phyloP scores from a whole-genome alignment of 2,329 filamentous ascomycete species.

The Pleomassaria siparia region DNA sequence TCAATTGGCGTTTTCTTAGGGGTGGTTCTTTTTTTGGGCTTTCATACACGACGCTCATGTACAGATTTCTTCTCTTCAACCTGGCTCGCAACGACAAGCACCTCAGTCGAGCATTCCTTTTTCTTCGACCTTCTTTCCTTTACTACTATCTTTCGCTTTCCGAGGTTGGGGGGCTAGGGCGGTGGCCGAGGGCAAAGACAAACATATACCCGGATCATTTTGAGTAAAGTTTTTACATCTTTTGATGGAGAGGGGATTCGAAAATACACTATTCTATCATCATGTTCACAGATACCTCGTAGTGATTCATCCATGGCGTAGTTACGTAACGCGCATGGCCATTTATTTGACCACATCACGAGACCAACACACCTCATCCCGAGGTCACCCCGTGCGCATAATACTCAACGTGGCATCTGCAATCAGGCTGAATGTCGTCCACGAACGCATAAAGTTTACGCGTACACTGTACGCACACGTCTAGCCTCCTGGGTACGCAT shows the following conservation, averaged over 20 bases:
- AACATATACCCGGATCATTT: slow-evolving; percentile 1
- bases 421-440: too few species aligned
- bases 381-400: too few species aligned
- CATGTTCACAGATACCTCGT: neutral
- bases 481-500: too few species aligned
- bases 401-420: too few species aligned
- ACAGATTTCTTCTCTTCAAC: slow-evolving; percentile 4
- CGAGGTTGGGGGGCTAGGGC: neutral
- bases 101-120: slow-evolving; percentile 3
- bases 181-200: neutral
- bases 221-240: neutral
- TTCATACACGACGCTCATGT: slow-evolving; percentile 7
- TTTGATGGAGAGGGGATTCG: neutral
- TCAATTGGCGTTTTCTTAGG: slow-evolving; percentile 3
- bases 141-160: slow-evolving; percentile 1
- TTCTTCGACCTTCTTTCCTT: too few species aligned
- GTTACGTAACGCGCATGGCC: too few species aligned
- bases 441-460: too few species aligned
- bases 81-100: neutral
- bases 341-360: too few species aligned
- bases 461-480: too few species aligned
- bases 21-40: neutral
- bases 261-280: neutral
- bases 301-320: too few species aligned
- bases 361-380: too few species aligned